Base-by-base conservation (phyloP, 495 filamentous ascomycete species). In the Friedmanniomyces simplex region DNA sequence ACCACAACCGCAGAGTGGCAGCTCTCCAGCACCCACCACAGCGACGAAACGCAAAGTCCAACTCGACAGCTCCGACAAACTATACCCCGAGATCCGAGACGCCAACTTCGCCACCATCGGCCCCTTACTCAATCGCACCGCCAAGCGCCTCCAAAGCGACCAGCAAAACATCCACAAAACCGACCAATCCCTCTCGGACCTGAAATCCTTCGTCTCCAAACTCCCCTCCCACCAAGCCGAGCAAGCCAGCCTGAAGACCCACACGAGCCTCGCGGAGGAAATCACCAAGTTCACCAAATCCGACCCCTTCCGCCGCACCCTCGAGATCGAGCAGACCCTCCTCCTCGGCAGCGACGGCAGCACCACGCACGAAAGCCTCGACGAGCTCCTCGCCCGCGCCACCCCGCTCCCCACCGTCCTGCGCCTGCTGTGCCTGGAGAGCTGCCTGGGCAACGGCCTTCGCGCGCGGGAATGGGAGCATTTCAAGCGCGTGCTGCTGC, bases 101-200 rank as follows among this genome's bases (percentile, higher is more conserved):
- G 81, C 88, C 18, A 97, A 99, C 63, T 96, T 97, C 71, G 90
- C 91, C 52, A 89, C 96, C 58, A 89, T 96, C 21, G 90, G 90
- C 32, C 80, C 81, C 59, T 77, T 94, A 1, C 71, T 99, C 48
- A 95, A 96, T 69, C 93, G 89, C 65, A 85, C 96, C 18, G 94
- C 94, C 1, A 82, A 88, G 28, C 85, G 94, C 20, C 75, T 99
- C 37, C 85, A 91, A 69, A 83, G 76, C 60, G 89, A 95, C 66
- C 95, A 93, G 68, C 87, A 96, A 64, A 87, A 80, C 62, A 83
- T 90, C n/a, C 88, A 96, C 42, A 62, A 62, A 62, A 76, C 78
- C n/a, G 82, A 87, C 4, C 94, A 94, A 69, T 91, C 86, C 8
- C 88, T 87, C 13, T 80, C 87, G 0, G 93, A 99, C 66, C 83